phyloP scores from a whole-genome alignment of 306 rosid genomes.

The Corylus americana region DNA sequence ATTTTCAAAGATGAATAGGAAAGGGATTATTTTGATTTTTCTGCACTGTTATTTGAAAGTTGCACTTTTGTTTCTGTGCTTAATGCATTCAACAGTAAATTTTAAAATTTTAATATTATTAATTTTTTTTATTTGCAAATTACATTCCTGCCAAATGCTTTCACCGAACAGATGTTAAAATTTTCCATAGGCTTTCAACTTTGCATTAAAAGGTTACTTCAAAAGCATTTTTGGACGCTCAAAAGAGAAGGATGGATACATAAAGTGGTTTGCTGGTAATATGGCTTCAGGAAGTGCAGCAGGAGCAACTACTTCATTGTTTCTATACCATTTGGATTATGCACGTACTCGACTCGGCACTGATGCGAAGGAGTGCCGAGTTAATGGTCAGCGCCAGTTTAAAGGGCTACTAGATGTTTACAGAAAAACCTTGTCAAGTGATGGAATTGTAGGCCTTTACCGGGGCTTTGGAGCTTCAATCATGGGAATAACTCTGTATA shows the following conservation, averaged over 20 bases:
- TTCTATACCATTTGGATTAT: slow-evolving; percentile 91
- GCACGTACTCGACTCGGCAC: slow-evolving; percentile 91
- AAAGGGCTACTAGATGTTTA: slow-evolving; percentile 83
- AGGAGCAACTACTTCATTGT: slow-evolving; percentile 83
- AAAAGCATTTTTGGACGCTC: slow-evolving; percentile 78
- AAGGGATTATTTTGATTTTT: not conserved
- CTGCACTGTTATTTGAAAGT: not conserved
- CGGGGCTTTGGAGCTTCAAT: slow-evolving; percentile 92
- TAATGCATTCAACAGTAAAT: not conserved
- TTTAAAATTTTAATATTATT: not conserved
- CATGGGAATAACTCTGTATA: slow-evolving; percentile 81
- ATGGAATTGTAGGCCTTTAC: slow-evolving; percentile 82
- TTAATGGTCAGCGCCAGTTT: slow-evolving; percentile 62
- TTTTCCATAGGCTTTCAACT: slow-evolving; percentile 97
- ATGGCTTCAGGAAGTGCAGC: slow-evolving; percentile 99
- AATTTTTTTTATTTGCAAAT: slow-evolving; percentile 25
- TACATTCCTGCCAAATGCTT: slow-evolving; percentile 40
- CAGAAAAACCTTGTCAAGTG: slow-evolving; percentile 73
- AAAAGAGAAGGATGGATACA: slow-evolving; percentile 85
- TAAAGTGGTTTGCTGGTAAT: slow-evolving; percentile 94
- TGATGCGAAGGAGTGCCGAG: slow-evolving; percentile 50
- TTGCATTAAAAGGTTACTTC: slow-evolving; percentile 99
- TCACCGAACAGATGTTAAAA: slow-evolving; percentile 65
- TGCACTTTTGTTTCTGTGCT: not conserved
- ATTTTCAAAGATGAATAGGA: not conserved